Percentiles rank a stretch among this genome's conserved stretches.
Conservation (phyloP, 768 basidiomycete species). For the Tephrocybe sp. region DNA sequence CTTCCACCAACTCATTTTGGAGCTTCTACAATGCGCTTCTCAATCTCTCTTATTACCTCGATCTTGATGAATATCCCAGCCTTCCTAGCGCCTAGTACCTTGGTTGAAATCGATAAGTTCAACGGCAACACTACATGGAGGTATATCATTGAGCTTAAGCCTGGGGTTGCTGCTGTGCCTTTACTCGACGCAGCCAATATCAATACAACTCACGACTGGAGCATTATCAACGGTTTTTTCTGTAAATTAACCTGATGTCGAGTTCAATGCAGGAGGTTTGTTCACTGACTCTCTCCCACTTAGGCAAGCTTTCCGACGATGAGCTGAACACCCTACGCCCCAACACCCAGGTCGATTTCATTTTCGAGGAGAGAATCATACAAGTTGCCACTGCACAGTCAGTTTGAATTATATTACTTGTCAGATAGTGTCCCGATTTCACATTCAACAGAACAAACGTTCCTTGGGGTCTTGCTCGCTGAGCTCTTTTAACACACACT, state of each 20-base stretch:
- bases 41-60: too few species aligned
- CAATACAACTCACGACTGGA: conserved; percentile 22
- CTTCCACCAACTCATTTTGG: too few species aligned
- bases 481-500: conserved; percentile 19
- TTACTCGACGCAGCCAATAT: conserved; percentile 11
- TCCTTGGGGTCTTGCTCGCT: conserved; percentile 31
- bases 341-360: conserved; percentile 21
- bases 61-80: too few species aligned
- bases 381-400: conserved; percentile 12
- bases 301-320: conserved; percentile 16
- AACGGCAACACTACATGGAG: conserved; percentile 24
- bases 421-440: neutral
- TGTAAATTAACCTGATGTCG: conserved; percentile 13
- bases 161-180: conserved; percentile 20
- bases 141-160: conserved; percentile 31
- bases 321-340: conserved; percentile 20
- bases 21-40: too few species aligned
- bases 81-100: neutral
- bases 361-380: conserved; percentile 25
- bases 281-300: neutral
- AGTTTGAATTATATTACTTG: conserved; percentile 12
- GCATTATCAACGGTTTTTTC: conserved; percentile 31
- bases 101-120: neutral
- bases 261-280: neutral
- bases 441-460: conserved; percentile 24